Base-by-base conservation (phyloP, 2,329 filamentous ascomycete genomes). In the Cladosporium sp. region DNA sequence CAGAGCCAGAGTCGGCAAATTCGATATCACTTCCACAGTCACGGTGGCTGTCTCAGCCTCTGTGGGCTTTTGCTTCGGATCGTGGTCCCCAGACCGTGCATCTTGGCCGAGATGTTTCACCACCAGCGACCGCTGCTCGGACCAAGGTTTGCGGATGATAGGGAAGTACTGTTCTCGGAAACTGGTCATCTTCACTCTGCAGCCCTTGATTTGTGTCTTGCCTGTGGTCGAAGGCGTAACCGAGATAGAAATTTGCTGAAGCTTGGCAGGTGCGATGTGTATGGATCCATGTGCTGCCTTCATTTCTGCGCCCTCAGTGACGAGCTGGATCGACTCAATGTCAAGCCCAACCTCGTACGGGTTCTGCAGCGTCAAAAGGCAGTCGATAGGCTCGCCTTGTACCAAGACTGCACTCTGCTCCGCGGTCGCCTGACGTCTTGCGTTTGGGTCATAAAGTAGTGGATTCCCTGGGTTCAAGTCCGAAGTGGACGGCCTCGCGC, bases 371-470 rank as follows among this genome's bases (percentile, higher is more conserved):
- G 87, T 90, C 31, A 97, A 79, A 60, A 81, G 80, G 69, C 96
- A 95, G 3, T 80, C 83, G 2, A 87, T 84, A 54, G 81, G 72
- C 68, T 97, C 91, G 13, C 84, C 85, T 4, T 88, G 84, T 16
- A 97, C 87, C 31, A 96, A 75, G 1, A 89, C 79, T 53, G 78
- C 79, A 54, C 90, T 63, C 10, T 60, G 55, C 32, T 56, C 83
- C 10, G 80, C 74, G 1, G 77, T 74, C 19, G 68, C 72, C 14
- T 74, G 74, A 51, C 72, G 78, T 68, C 90, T 89, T 16, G 90
- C 72, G 63, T 96, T 97, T 0, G 93, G 89, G 63, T 96, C 96
- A 66, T 97, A 95, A 53, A 98, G 87, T 61, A 98, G 95, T 0
- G 93, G 93, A 56, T 93, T 89, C 58, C 77, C 33, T n/a, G 48